A percentile compares a stretch with the other conserved stretches of the same genome.
Evolutionary conservation across 2,329 filamentous ascomycete species (phyloP).

Genomic region (Aspergillus aculeatinus): DNA sequence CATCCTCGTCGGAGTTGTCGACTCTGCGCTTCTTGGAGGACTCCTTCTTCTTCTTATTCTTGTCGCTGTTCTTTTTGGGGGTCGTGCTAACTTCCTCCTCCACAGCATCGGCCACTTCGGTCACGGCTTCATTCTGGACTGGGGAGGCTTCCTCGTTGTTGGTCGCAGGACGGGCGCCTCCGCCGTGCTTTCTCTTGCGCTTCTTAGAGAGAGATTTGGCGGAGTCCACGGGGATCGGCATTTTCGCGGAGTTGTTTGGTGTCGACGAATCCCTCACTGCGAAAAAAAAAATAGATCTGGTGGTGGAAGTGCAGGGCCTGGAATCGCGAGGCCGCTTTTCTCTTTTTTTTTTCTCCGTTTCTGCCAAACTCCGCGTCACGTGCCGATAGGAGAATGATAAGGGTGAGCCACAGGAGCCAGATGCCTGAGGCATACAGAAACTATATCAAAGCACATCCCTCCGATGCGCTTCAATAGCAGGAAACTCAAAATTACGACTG

Average conservation of each 20-base stretch:
- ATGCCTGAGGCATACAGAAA: slow-evolving; percentile 9
- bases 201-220: slow-evolving; percentile 43
- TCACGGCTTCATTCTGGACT: slow-evolving; percentile 22
- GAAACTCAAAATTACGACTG: too few relatives aligned
- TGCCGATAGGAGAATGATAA: slow-evolving; percentile 26
- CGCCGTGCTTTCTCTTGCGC: slow-evolving; percentile 46
- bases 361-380: slow-evolving; percentile 34
- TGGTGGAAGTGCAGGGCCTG: not conserved
- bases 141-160: slow-evolving; percentile 29
- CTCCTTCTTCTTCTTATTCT: slow-evolving; percentile 26
- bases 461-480: too few relatives aligned
- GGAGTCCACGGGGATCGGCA: slow-evolving; percentile 39
- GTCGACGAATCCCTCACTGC: slow-evolving; percentile 8
- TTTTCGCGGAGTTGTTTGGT: slow-evolving; percentile 23
- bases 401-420: not conserved
- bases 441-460: too few relatives aligned
- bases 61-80: slow-evolving; percentile 17
- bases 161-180: slow-evolving; percentile 22
- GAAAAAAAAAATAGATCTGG: slow-evolving; percentile 9
- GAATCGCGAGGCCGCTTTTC: slow-evolving; percentile 17
- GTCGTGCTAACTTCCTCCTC: slow-evolving; percentile 19
- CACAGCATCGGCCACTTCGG: slow-evolving; percentile 9
- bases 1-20: slow-evolving; percentile 38
- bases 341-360: slow-evolving; percentile 28
- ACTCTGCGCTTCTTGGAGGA: slow-evolving; percentile 41